A percentile compares a stretch with the other conserved stretches of the same genome.
Evolutionary conservation across 805 yeast genomes (phyloP).

Genomic region (Sugiyamaella qingdaonensis): DNA sequence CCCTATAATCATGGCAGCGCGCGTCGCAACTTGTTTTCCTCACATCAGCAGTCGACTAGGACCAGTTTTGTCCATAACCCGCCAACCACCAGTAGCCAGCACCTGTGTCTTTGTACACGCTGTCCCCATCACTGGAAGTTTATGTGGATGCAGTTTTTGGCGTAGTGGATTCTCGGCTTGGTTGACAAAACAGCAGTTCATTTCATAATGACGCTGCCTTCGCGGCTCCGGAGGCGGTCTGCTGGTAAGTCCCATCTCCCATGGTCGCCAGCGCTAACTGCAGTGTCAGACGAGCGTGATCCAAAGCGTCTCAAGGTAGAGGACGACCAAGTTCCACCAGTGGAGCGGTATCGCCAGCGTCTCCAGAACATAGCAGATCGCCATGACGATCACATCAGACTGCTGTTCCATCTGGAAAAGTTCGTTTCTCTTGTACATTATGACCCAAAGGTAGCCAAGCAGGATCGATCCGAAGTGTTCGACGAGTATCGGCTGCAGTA

Average conservation of each 20-base stretch:
- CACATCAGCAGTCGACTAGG: neutral
- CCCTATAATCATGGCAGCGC: neutral
- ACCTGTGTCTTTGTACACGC: constrained; percentile 3
- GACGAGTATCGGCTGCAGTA: constrained; percentile 28
- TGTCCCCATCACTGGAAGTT: neutral
- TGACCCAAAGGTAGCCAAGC: constrained; percentile 34
- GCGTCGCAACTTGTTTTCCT: neutral
- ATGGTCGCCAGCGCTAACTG: neutral
- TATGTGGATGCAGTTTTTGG: constrained; percentile 5
- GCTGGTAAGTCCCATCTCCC: neutral
- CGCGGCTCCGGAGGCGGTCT: constrained; percentile 11
- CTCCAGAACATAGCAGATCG: constrained; percentile 24
- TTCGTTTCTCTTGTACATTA: constrained; percentile 37
- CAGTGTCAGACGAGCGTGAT: constrained; percentile 1
- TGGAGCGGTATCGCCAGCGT: constrained; percentile 7
- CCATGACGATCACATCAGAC: constrained; percentile 35
- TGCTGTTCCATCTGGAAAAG: constrained; percentile 37
- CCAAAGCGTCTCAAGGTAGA: constrained; percentile 10
- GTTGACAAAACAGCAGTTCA: neutral
- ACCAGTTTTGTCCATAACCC: neutral
- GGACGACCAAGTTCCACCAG: neutral
- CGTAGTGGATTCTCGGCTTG: neutral
- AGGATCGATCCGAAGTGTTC: constrained; percentile 32
- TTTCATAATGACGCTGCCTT: constrained; percentile 3
- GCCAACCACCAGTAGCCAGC: neutral